Evolutionary conservation across 306 rosid genomes (phyloP).

Genomic region (Ziziphus jujuba): DNA sequence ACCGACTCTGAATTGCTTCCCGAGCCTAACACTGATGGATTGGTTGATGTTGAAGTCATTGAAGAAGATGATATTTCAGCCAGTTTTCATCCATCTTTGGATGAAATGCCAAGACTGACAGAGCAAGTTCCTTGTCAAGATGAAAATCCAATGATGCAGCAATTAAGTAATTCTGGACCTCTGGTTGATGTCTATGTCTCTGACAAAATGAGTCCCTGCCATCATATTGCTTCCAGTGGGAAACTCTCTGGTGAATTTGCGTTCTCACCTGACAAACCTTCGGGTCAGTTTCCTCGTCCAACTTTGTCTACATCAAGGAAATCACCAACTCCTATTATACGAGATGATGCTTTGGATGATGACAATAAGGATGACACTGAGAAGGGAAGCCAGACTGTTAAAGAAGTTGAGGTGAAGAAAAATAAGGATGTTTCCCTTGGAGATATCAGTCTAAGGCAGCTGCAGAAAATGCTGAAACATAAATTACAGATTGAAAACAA

Average conservation of each 20-base stretch:
- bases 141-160: too few species aligned
- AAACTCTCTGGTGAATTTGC: constrained; percentile 4
- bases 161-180: background rate
- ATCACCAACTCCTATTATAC: background rate
- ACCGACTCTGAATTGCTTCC: too few species aligned
- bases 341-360: constrained; percentile 15
- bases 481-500: constrained; percentile 13
- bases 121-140: background rate
- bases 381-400: background rate
- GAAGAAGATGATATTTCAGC: constrained; percentile 9
- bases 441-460: constrained; percentile 43
- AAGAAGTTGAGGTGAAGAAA: constrained; percentile 27
- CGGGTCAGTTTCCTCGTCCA: constrained; percentile 50
- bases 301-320: constrained; percentile 17
- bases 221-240: background rate
- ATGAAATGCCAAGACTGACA: background rate
- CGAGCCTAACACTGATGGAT: too few species aligned
- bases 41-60: constrained; percentile 9
- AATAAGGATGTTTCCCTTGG: background rate
- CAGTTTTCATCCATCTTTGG: background rate
- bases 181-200: constrained; percentile 4
- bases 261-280: constrained; percentile 19
- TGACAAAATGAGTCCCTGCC: background rate
- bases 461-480: constrained; percentile 44
- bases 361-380: constrained; percentile 8